A percentile compares a stretch with the other conserved stretches of the same genome.
Conservation (phyloP, 1,139 yeast genomes). For the Magnusiomyces suaveolens region DNA sequence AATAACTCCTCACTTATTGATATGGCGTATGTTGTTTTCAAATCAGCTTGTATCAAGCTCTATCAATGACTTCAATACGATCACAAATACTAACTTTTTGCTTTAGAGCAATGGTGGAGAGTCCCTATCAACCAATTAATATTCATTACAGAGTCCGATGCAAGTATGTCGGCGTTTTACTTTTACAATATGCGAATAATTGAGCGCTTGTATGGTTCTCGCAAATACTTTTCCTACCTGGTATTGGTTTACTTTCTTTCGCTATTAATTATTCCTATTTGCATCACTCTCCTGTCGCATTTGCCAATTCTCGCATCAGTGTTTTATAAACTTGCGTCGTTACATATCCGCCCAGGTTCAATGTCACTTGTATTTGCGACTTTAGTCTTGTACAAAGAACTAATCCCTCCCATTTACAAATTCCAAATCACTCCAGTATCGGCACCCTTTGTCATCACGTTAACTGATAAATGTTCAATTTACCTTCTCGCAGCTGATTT, state of each 20-base stretch:
- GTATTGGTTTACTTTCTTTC: conserved; percentile 18
- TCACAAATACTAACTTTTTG: not conserved
- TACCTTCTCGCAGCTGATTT: conserved; percentile 46
- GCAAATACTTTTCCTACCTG: conserved; percentile 40
- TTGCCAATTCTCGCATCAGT: conserved; percentile 18
- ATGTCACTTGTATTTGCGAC: conserved; percentile 52
- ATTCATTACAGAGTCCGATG: conserved; percentile 59
- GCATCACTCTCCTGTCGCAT: not conserved
- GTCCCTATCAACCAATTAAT: conserved; percentile 45
- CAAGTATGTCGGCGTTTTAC: conserved; percentile 42
- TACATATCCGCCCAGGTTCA: conserved; percentile 48
- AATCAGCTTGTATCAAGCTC: too few relatives aligned
- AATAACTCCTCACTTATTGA: conserved; percentile 49
- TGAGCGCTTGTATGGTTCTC: conserved; percentile 57
- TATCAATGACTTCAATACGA: too few relatives aligned
- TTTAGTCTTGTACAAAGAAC: conserved; percentile 46
- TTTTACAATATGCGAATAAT: conserved; percentile 52
- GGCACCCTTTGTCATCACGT: conserved; percentile 22
- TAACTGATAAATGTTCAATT: conserved; percentile 49
- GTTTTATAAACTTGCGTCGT: conserved; percentile 16
- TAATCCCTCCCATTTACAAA: conserved; percentile 52
- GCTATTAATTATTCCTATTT: conserved; percentile 4
- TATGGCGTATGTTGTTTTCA: conserved; percentile 35
- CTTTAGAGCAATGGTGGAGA: conserved; percentile 54
- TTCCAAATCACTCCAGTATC: conserved; percentile 39